Evolutionary conservation across 352 stramenopile species (phyloP).

Genomic region (Labyrinthula sp.): DNA sequence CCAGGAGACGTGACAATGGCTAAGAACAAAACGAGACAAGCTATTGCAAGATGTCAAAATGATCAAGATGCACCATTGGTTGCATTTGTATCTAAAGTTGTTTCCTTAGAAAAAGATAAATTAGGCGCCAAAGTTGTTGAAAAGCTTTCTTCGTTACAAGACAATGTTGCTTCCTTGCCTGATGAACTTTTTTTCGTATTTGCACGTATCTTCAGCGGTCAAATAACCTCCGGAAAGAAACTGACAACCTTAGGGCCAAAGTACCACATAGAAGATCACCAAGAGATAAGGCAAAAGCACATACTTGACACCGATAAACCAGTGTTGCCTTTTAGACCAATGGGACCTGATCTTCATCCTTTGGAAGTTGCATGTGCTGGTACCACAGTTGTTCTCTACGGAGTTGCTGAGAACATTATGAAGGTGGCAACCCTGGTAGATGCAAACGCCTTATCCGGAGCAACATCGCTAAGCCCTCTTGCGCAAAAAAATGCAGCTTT

Average conservation of each 20-base stretch:
- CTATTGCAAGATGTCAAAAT: conserved; percentile 3
- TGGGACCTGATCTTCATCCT: conserved; percentile 58
- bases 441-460: conserved; percentile 47
- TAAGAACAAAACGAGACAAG: not conserved
- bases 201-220: conserved; percentile 61
- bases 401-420: conserved; percentile 55
- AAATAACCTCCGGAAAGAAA: conserved; percentile 41
- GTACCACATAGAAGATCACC: conserved; percentile 40
- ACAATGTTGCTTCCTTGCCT: conserved; percentile 14
- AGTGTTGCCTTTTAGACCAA: conserved; percentile 65
- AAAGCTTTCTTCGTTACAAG: conserved; percentile 28
- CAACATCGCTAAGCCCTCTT: conserved; percentile 61
- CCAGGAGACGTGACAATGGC: conserved; percentile 6
- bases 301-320: conserved; percentile 2
- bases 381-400: conserved; percentile 63
- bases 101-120: conserved; percentile 3
- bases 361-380: conserved; percentile 52
- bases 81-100: conserved; percentile 24
- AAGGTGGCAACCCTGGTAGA: conserved; percentile 66
- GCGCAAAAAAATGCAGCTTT: conserved; percentile 68
- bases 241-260: conserved; percentile 63
- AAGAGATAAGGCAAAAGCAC: conserved; percentile 3
- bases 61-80: conserved; percentile 10
- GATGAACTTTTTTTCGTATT: conserved; percentile 59
- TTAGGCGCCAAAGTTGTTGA: conserved; percentile 32